These are phyloP conservation scores for Castanea crenata DNA, from an alignment of 306 rosid species.

Conservation along the genomic window DNA sequence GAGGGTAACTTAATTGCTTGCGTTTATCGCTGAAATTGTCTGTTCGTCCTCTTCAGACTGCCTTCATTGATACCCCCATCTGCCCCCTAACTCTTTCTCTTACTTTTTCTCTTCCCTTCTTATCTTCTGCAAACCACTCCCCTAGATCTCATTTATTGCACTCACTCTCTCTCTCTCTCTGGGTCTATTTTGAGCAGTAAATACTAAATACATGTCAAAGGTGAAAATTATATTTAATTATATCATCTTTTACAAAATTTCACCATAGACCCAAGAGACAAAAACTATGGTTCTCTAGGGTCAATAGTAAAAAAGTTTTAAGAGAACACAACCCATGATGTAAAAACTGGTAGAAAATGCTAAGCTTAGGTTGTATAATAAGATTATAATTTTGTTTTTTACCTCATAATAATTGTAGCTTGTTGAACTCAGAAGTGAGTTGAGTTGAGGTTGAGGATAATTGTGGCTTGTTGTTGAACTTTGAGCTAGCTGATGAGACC, in stretches of 20 bases:
- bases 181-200: not conserved
- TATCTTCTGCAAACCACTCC: conserved; percentile 33
- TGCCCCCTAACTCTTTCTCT: conserved; percentile 2
- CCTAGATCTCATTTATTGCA: conserved; percentile 24
- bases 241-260: not conserved
- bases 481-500: conserved; percentile 3
- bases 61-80: conserved; percentile 27
- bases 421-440: conserved; percentile 16
- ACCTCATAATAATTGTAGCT: conserved; percentile 25
- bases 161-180: not conserved
- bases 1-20: conserved; percentile 19
- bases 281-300: not conserved
- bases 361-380: not conserved
- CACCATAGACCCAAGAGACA: not conserved
- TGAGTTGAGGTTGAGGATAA: not conserved
- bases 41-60: conserved; percentile 7
- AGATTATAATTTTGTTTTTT: conserved; percentile 5
- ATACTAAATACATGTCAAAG: conserved; percentile 12
- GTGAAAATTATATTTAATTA: not conserved
- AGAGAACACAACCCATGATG: conserved; percentile 1
- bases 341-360: not conserved
- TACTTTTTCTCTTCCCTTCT: conserved; percentile 7
- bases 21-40: conserved; percentile 27
- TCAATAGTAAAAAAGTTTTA: conserved; percentile 10
- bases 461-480: not conserved